phyloP scores from a whole-genome alignment of 371 early-diverging fungal genomes.

The Apophysomyces ossiformis region DNA sequence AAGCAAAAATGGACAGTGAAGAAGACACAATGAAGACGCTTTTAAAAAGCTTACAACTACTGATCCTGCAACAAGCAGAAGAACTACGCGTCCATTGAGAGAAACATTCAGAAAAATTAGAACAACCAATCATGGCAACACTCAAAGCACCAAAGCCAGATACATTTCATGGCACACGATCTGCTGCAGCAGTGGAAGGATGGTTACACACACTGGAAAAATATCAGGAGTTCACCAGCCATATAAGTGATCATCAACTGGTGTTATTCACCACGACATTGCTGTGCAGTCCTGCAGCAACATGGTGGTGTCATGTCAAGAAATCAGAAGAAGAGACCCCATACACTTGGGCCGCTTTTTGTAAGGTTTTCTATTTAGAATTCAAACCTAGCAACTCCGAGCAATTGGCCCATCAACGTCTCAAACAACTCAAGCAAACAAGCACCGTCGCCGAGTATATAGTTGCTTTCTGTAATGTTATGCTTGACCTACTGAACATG shows the following conservation, averaged over 20 bases:
- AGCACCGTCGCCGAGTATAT: conserved; percentile 7
- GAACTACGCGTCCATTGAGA: too few relatives aligned
- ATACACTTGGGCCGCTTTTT: background rate
- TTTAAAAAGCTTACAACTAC: too few relatives aligned
- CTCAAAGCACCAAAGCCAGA: conserved; percentile 1
- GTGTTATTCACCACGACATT: conserved; percentile 2
- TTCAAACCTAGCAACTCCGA: conserved; percentile 8
- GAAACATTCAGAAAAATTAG: too few relatives aligned
- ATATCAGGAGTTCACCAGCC: background rate
- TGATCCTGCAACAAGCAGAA: too few relatives aligned
- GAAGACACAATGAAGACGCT: too few relatives aligned
- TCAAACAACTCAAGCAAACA: background rate
- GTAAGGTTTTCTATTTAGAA: background rate
- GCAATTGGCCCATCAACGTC: conserved; percentile 5
- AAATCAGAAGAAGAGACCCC: background rate
- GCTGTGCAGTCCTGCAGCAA: background rate
- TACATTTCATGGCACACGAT: conserved; percentile 4
- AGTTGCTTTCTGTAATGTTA: conserved; percentile 13
- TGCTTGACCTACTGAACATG: conserved; percentile 21
- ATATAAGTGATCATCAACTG: background rate
- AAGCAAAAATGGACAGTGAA: too few relatives aligned
- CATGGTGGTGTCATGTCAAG: conserved; percentile 8
- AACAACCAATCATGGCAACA: too few relatives aligned
- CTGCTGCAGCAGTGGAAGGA: conserved; percentile 10
- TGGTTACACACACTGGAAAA: conserved; percentile 15